phyloP scores from a whole-genome alignment of 257 asterid species.

The Linderniella brevidens region DNA sequence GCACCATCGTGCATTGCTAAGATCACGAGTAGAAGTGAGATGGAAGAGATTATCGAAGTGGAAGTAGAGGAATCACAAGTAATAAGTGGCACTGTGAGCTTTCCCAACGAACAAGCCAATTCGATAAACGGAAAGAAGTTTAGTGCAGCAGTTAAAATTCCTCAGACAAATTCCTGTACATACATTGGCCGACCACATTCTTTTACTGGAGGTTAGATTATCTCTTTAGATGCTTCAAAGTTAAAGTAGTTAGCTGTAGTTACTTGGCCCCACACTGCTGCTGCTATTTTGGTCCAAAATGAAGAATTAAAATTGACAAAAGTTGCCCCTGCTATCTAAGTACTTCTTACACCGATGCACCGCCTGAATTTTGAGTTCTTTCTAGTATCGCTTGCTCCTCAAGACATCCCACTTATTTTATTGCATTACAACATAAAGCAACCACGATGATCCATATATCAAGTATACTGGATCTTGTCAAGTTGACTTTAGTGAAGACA shows the following conservation, averaged over 20 bases:
- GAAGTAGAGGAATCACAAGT: conserved; percentile 22
- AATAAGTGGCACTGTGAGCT: conserved; percentile 10
- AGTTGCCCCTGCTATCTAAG: too few species aligned
- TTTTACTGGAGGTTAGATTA: conserved; percentile 19
- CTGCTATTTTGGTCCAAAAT: too few species aligned
- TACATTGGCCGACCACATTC: conserved; percentile 5
- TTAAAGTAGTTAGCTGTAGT: conserved; percentile 4
- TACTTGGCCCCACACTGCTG: too few species aligned
- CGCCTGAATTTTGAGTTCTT: too few species aligned
- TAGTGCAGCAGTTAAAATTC: conserved; percentile 17
- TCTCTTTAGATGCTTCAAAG: conserved; percentile 7
- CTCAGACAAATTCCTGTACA: conserved; percentile 14
- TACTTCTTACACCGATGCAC: too few species aligned
- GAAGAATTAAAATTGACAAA: background rate
- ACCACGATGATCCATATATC: too few species aligned
- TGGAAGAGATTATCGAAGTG: conserved; percentile 15
- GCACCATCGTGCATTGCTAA: conserved; percentile 21
- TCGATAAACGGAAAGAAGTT: conserved; percentile 6
- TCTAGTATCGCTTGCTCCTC: too few species aligned
- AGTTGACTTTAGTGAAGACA: too few species aligned
- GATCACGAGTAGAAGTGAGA: conserved; percentile 12
- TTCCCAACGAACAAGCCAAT: conserved; percentile 16
- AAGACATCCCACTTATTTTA: too few species aligned
- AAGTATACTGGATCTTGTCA: too few species aligned
- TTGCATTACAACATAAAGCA: too few species aligned